phyloP scores from a whole-genome alignment of 2,329 filamentous ascomycete genomes.

The Neonectria sp. region DNA sequence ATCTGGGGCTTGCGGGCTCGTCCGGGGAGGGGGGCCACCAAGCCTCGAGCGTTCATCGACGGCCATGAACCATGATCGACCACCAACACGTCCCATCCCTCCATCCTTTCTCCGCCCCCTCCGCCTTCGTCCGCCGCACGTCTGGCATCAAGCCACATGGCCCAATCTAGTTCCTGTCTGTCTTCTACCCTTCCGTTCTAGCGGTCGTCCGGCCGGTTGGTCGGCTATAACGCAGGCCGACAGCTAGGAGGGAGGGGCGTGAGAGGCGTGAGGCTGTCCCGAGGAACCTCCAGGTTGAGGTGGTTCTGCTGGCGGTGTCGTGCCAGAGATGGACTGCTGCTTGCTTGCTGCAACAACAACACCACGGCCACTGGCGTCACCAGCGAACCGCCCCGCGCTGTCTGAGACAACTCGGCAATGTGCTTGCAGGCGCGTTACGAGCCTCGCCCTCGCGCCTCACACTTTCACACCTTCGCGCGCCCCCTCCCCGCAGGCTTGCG shows the following conservation, averaged over 20 bases:
- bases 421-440: slow-evolving; percentile 23
- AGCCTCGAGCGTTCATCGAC: slow-evolving; percentile 44
- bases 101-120: slow-evolving; percentile 16
- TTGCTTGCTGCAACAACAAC: slow-evolving; percentile 10
- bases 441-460: slow-evolving; percentile 7
- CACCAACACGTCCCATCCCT: slow-evolving; percentile 30
- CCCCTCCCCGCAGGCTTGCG: slow-evolving; percentile 11
- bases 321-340: slow-evolving; percentile 17
- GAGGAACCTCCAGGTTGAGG: slow-evolving; percentile 1
- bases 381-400: slow-evolving; percentile 30
- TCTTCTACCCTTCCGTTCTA: slow-evolving; percentile 29
- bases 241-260: slow-evolving; percentile 25
- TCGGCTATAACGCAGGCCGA: slow-evolving; percentile 28
- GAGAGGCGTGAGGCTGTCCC: slow-evolving; percentile 18
- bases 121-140: slow-evolving; percentile 16
- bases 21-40: slow-evolving; percentile 30
- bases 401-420: slow-evolving; percentile 30
- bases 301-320: slow-evolving; percentile 12
- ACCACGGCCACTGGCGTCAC: slow-evolving; percentile 10
- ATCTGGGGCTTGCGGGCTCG: slow-evolving; percentile 26
- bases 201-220: slow-evolving; percentile 35
- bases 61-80: slow-evolving; percentile 46
- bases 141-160: slow-evolving; percentile 34
- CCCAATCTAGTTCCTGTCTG: slow-evolving; percentile 25
- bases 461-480: slow-evolving; percentile 2